Percentiles rank a stretch among this genome's conserved stretches.
These are phyloP conservation scores for Xylaria sp. DNA, from an alignment of 2,329 filamentous ascomycete genomes.

Conservation along the genomic window DNA sequence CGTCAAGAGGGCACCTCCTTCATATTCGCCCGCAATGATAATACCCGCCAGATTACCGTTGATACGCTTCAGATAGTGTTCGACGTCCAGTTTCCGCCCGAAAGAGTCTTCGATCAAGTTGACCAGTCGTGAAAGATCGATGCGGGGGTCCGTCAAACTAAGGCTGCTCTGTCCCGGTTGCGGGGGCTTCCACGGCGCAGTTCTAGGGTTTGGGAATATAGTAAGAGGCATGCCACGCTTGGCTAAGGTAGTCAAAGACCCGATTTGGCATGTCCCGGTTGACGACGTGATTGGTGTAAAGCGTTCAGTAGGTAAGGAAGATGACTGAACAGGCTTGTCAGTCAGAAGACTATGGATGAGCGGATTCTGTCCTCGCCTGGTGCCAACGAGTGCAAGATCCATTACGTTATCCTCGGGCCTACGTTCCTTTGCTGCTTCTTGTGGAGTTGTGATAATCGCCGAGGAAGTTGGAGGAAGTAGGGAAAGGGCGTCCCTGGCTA, in stretches of 20 bases:
- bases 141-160: constrained; percentile 78
- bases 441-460: constrained; percentile 86
- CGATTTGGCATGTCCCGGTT: constrained; percentile 46
- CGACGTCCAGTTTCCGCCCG: constrained; percentile 80
- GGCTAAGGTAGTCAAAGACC: constrained; percentile 77
- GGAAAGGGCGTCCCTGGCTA: constrained; percentile 75
- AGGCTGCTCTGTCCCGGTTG: constrained; percentile 68
- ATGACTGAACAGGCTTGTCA: constrained; percentile 91
- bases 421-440: constrained; percentile 73
- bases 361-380: constrained; percentile 74
- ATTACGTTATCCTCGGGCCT: constrained; percentile 62
- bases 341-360: constrained; percentile 96
- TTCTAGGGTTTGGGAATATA: constrained; percentile 77
- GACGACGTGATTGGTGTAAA: constrained; percentile 57
- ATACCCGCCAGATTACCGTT: constrained; percentile 84
- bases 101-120: constrained; percentile 96
- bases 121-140: constrained; percentile 84
- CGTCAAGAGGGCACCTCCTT: constrained; percentile 92
- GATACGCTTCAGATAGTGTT: constrained; percentile 85
- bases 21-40: constrained; percentile 95
- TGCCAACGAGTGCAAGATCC: constrained; percentile 60
- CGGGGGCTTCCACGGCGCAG: constrained; percentile 74
- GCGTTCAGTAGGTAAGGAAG: constrained; percentile 82
- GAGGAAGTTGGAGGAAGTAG: constrained; percentile 87
- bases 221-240: constrained; percentile 92